Evolutionary conservation across 106 monocot genomes (phyloP).

Genomic region (Acorus gramineus): DNA sequence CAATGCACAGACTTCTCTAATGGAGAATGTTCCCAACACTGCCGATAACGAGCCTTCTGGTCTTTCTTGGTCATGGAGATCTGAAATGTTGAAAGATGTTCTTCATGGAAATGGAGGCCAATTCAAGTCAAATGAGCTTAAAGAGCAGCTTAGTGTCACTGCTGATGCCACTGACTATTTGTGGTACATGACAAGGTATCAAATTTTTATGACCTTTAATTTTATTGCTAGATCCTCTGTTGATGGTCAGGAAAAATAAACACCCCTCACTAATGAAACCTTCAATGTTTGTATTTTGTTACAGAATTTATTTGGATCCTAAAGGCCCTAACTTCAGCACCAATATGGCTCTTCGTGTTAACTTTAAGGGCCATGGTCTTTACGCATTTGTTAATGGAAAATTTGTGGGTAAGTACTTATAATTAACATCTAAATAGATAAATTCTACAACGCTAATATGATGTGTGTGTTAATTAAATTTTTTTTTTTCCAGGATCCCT

Average conservation of each 20-base stretch:
- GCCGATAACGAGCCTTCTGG: slow-evolving; percentile 16
- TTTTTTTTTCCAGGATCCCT: slow-evolving; percentile 27
- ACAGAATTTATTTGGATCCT: too few species aligned
- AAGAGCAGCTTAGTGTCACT: slow-evolving; percentile 37
- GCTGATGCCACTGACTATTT: slow-evolving; percentile 66
- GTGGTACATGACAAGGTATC: slow-evolving; percentile 77
- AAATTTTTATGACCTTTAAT: too few species aligned
- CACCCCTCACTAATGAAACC: too few species aligned
- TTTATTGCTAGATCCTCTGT: too few species aligned
- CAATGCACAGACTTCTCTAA: slow-evolving; percentile 34
- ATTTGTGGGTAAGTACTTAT: slow-evolving; percentile 4
- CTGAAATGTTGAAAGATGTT: slow-evolving; percentile 17
- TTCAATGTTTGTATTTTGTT: too few species aligned
- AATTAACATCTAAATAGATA: neutral
- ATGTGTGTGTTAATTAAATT: neutral
- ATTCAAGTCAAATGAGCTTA: slow-evolving; percentile 22
- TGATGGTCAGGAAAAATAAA: too few species aligned
- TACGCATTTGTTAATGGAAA: slow-evolving; percentile 6
- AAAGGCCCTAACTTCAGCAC: too few species aligned
- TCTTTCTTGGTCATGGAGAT: slow-evolving; percentile 50
- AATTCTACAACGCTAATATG: neutral
- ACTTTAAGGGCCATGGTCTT: neutral
- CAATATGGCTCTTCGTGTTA: slow-evolving; percentile 4
- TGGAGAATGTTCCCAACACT: slow-evolving; percentile 30
- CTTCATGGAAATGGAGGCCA: neutral